Percentiles rank a stretch among this genome's conserved stretches.
Evolutionary conservation across 73 alveolate species (phyloP).

Genomic region (Paramecium primaurelia): DNA sequence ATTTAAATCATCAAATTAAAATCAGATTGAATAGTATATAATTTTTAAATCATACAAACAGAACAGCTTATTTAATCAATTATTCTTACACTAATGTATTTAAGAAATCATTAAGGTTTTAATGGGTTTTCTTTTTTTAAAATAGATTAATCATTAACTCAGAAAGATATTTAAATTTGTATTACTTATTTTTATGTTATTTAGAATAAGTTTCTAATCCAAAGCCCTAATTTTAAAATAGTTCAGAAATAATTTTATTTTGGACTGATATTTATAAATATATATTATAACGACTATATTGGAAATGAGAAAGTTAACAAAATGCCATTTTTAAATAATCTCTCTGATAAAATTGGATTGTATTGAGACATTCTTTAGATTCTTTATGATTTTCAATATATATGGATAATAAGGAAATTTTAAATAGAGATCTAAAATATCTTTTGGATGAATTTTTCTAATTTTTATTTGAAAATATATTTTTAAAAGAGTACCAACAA

Average conservation of each 20-base stretch:
- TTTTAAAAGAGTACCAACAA: neutral
- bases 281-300: neutral
- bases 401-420: neutral
- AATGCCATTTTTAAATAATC: neutral
- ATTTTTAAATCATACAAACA: neutral
- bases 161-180: neutral
- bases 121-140: neutral
- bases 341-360: neutral
- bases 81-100: neutral
- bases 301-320: neutral
- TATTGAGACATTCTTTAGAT: neutral
- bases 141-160: neutral
- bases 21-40: neutral
- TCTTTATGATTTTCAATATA: neutral
- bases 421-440: neutral
- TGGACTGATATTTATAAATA: neutral
- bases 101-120: neutral
- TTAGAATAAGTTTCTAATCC: neutral
- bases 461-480: neutral
- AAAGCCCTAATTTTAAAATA: neutral
- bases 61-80: neutral
- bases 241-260: neutral
- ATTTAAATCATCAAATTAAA: neutral
- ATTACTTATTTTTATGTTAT: neutral
- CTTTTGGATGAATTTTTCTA: neutral